A percentile compares a stretch with the other conserved stretches of the same genome.
Conservation (phyloP, 2,329 filamentous ascomycete genomes). For the Fusarium sp. region DNA sequence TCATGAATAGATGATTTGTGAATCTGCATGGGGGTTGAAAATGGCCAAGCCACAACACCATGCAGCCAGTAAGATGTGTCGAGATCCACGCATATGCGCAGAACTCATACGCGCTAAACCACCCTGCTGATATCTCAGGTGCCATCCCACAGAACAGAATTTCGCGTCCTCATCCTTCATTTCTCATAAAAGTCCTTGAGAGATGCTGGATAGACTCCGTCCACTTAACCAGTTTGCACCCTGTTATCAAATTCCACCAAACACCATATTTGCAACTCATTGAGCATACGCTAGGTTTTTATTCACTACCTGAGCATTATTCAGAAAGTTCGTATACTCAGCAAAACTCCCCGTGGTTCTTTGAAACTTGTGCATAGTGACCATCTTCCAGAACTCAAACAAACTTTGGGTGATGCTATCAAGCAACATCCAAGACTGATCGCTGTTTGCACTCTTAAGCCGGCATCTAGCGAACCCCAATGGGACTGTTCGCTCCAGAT, state of each 20-base stretch:
- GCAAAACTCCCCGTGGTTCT: rapidly evolving
- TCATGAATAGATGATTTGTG: too few species aligned
- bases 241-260: not conserved
- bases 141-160: too few species aligned
- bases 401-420: not conserved
- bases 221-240: not conserved
- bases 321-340: not conserved
- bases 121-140: not conserved
- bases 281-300: not conserved
- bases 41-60: not conserved
- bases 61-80: not conserved
- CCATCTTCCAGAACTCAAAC: not conserved
- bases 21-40: not conserved
- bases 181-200: not conserved
- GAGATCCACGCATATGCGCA: not conserved
- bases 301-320: not conserved
- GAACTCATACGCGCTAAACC: not conserved
- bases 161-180: not conserved
- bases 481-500: not conserved
- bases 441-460: too few species aligned
- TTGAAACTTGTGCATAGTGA: not conserved
- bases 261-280: not conserved
- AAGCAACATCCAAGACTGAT: not conserved
- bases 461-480: not conserved
- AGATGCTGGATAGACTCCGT: not conserved